These are phyloP conservation scores for Lipomyces japonicus DNA, from an alignment of 805 yeast genomes.

Conservation along the genomic window DNA sequence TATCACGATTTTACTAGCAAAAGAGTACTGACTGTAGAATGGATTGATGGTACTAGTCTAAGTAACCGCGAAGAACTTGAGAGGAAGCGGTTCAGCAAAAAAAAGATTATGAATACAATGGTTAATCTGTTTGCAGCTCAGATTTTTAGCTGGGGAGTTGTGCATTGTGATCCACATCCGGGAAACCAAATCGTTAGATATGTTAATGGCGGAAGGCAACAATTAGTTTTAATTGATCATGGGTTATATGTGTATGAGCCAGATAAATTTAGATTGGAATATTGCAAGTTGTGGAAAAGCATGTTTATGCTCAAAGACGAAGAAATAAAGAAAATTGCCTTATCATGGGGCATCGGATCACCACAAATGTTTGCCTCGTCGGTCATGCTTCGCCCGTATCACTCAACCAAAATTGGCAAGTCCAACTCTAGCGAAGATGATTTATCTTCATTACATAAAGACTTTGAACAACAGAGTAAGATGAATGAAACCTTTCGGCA, in stretches of 20 bases:
- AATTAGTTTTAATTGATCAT: constrained; percentile 62
- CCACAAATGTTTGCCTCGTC: constrained; percentile 60
- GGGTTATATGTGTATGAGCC: constrained; percentile 62
- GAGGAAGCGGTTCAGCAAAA: constrained; percentile 40
- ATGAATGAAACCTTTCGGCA: constrained; percentile 49
- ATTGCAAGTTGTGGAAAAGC: constrained; percentile 60
- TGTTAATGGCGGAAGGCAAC: constrained; percentile 37
- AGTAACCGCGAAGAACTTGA: constrained; percentile 45
- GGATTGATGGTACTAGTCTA: constrained; percentile 70
- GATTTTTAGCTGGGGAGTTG: constrained; percentile 62
- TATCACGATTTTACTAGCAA: constrained; percentile 46
- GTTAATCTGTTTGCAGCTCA: constrained; percentile 53
- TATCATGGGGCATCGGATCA: constrained; percentile 66
- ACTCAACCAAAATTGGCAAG: not conserved
- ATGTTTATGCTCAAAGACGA: constrained; percentile 51
- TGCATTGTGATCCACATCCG: constrained; percentile 78
- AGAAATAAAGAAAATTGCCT: constrained; percentile 49
- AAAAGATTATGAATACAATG: constrained; percentile 48
- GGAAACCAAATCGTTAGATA: constrained; percentile 63
- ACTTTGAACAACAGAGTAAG: constrained; percentile 44
- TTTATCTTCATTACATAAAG: constrained; percentile 36
- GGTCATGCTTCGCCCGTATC: constrained; percentile 49
- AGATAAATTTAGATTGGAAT: constrained; percentile 51
- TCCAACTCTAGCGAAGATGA: not conserved
- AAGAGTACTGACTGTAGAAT: constrained; percentile 61